Evolutionary conservation across 2,329 filamentous ascomycete genomes (phyloP).

Genomic region (Alternaria gansuensis): DNA sequence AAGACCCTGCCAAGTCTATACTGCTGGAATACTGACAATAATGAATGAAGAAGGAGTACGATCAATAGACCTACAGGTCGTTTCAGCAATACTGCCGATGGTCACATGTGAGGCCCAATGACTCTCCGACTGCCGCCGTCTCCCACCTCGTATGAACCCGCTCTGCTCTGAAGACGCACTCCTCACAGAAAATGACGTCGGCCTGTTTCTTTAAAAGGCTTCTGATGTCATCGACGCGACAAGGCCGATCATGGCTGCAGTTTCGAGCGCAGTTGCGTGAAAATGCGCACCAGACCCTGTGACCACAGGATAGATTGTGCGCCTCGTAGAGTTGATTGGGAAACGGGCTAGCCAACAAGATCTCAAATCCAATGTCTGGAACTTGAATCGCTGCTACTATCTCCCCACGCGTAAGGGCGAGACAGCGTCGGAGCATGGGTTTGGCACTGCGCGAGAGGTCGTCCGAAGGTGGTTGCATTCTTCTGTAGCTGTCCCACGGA

Average conservation of each 20-base stretch:
- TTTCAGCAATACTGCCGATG: background rate
- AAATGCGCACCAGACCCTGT: conserved; percentile 20
- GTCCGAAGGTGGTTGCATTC: conserved; percentile 3
- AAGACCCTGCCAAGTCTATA: background rate
- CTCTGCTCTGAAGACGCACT: conserved; percentile 26
- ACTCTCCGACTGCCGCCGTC: background rate
- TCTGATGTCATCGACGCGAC: background rate
- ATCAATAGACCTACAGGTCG: background rate
- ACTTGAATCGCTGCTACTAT: conserved; percentile 13
- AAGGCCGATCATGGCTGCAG: conserved; percentile 9
- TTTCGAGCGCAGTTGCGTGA: conserved; percentile 24
- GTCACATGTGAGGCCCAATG: background rate
- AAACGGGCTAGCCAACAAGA: conserved; percentile 13
- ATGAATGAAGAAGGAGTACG: background rate
- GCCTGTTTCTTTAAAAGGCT: background rate
- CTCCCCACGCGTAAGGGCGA: conserved; percentile 18
- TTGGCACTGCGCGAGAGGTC: background rate
- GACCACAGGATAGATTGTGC: conserved; percentile 27
- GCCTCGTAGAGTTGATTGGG: background rate
- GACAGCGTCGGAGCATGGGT: conserved; percentile 13
- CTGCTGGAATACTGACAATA: background rate
- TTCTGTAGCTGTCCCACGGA: conserved; percentile 22
- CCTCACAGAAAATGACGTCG: conserved; percentile 24
- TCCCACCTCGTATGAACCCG: conserved; percentile 23
- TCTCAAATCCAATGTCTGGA: background rate